Base-by-base conservation (phyloP, 1,139 yeast genomes). In the Kodamaea arcana region DNA sequence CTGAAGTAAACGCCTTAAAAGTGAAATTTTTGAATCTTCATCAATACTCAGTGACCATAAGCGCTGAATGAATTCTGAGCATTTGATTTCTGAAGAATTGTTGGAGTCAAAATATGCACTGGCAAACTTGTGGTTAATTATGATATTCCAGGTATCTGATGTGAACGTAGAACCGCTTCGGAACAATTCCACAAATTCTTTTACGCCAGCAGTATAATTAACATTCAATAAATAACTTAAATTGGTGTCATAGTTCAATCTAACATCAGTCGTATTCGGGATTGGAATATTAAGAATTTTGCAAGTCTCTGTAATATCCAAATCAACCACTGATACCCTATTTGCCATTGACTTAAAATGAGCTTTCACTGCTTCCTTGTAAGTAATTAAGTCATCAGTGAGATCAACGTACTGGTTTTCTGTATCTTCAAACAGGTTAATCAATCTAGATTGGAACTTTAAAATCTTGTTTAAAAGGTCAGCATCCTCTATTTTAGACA, bases 341-440 rank as follows among this genome's bases (percentile, higher is more conserved):
- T 9, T 18, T 18, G 22, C 22, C 31, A 45, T 33, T 4, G 26
- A 12, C 3, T 24, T 37, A 37, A 62, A 61, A 15, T 50, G 47
- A 3, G 30, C 24, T n/a, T 42, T 39, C 35, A 65, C 46, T 1
- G 41, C 32, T 2, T 26, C 24, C 38, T 58, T 63, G 42, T 59
- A 66, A 3, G 44, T 45, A 5, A 33, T 29, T 27, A 74, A 51
- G 13, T 70, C 72, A 2, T 56, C 54, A 12, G 62, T 60, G 37
- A 71, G 54, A 27, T 61, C 65, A 27, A 69, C 48, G 45, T 73
- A 74, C 41, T 68, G 69, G 33, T 69, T 62, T 31, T 74, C 79
- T 20, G 76, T 56, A 43, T 76, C 78, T 46, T 74, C 74, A 34
- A 78, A 67, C 50, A 72, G 73, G 31, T 69, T 60, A 14, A 76